Evolutionary conservation across 2,329 filamentous ascomycete genomes (phyloP), one percentile per base, ranked within the genome.

Genomic region (Emmonsia crescens): DNA sequence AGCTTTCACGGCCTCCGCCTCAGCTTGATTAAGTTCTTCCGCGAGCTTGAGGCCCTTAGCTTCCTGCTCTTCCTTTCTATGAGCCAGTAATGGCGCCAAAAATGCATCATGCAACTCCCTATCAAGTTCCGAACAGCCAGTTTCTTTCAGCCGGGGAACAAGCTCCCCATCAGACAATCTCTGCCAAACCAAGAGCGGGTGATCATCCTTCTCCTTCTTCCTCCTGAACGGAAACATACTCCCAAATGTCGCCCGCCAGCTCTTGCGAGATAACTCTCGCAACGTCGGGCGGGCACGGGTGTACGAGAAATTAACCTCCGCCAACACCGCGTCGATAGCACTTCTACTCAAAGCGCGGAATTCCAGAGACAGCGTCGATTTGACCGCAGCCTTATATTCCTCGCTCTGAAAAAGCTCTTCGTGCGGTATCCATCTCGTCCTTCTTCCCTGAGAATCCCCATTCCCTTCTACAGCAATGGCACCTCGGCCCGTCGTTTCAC

Each of bases 301-400:
- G 60, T 80, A 80, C 33, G 75, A 77, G 62, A 75, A 78, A 61
- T 80, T 80, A 36, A 73, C 73, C 64, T 80, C 78, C 2, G 78
- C 78, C 29, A 80, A 68, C 8, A 80, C 78, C 21, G 73, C 78
- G 33, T 79, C 76, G 14, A 80, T 68, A 0, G 75, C 73, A 66
- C 77, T 79, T 62, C 70, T 74, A 64, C 74, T 78, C 49, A 79
- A 63, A 1, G 67, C 68, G 60, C 69, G 73, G 65, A 79, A 80
- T 64, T 80, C 78, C 60, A 75, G 74, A 38, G 65, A 64, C 54
- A 80, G 66, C n/a, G 68, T 66, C 36, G 64, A 57, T 62, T 72
- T 76, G 49, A 77, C 76, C 6, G 75, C 73, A 60, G 66, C 63
- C 62, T 76, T 78, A 64, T 80, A 80, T 29, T 73, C 70, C 27